Evolutionary conservation across 2,329 filamentous ascomycete species (phyloP), one percentile per base, ranked within the genome.

Genomic region (Pseudogymnoascus sp.): DNA sequence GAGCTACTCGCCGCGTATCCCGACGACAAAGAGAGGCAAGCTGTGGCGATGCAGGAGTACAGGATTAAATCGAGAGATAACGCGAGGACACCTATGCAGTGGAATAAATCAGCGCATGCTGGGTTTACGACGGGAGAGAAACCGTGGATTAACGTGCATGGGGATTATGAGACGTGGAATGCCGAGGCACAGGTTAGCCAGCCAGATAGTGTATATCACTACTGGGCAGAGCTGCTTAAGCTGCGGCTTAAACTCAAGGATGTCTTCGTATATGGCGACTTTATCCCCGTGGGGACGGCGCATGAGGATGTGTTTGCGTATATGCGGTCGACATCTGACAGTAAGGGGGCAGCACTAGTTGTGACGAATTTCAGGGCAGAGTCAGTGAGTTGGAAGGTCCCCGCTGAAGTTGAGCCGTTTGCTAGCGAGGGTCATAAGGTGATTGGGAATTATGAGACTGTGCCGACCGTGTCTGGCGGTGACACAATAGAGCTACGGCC

Each of bases 101-200:
- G 89, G 89, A 79, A 85, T 66, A 70, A 74, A n/a, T 77, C 75
- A 1, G 70, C 75, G 0, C 81, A 90, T 65, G 87, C 79, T 0
- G 89, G 89, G 10, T 92, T 91, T 75, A 86, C 86, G 0, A 76
- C 76, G 1, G 76, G 74, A 0, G 78, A 77, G 0, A 79, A 78
- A 62, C 86, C 88, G 2, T 92, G 89, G 89, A 91, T 91, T 83
- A 80, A 82, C 12, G 82, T 86, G 40, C 86, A 90, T 70, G 82
- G 87, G 63, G 82, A 85, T 70, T 87, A 85, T 71, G 71, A 71
- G 1, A 73, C 77, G n/a, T 78, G 88, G 75, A 92, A 92, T 70
- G 87, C 84, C 28, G 81, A 79, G 1, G 69, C 76, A 0, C 84
- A 89, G 71, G 71, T 78, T 2, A 70, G 69, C 2, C 77, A 84